Conservation (phyloP, 129 eudicot species). For the Artemisia tridentata region DNA sequence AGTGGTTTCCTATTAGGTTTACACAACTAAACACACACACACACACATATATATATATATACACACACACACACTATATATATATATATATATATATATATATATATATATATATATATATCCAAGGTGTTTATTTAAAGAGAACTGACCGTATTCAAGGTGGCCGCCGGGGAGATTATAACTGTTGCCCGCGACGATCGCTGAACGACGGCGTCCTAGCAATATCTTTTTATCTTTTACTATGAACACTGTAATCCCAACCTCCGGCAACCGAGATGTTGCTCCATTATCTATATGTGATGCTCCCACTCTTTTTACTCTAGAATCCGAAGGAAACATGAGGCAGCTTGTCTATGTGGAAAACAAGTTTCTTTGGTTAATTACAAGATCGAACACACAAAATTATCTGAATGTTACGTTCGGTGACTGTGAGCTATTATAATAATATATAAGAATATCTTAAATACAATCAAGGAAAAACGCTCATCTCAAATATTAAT, state of each 20-base stretch:
- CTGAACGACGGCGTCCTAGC: slow-evolving; percentile 70
- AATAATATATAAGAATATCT: no score
- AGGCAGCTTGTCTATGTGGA: neutral
- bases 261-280: slow-evolving; percentile 29
- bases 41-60: no score
- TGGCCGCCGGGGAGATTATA: slow-evolving; percentile 86
- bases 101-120: no score
- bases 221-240: slow-evolving; percentile 50
- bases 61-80: no score
- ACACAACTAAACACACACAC: no score
- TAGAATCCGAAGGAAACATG: neutral
- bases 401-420: no score
- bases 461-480: no score
- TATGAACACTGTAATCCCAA: slow-evolving; percentile 68
- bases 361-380: neutral
- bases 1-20: no score
- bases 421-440: no score
- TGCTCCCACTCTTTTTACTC: slow-evolving; percentile 8
- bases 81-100: no score
- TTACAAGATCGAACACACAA: no score
- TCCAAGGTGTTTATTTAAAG: neutral
- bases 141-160: slow-evolving; percentile 71
- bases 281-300: neutral
- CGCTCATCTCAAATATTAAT: no score
- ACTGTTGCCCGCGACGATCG: slow-evolving; percentile 45